Conservation (phyloP, 192 early-diverging fungal genomes). For the Funneliformis geosporum region DNA sequence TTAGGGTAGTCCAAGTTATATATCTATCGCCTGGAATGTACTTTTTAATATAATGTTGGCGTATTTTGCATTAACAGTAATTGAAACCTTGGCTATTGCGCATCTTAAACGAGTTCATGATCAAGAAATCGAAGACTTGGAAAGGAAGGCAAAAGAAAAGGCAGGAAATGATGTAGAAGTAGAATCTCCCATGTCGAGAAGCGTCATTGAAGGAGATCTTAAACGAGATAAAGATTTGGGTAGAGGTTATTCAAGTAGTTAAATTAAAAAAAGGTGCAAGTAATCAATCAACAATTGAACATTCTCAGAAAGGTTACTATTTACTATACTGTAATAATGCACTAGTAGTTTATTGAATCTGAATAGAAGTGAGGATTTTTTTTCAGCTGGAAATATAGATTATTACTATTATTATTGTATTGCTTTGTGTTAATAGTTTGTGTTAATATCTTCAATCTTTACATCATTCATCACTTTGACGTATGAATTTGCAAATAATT, state of each 20-base stretch:
- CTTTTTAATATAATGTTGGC: slow-evolving; percentile 78
- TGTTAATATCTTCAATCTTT: not conserved
- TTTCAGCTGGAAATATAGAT: not conserved
- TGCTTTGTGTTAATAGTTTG: no score
- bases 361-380: not conserved
- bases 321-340: no score
- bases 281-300: not conserved
- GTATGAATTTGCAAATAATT: no score
- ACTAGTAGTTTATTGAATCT: no score
- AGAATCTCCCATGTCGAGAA: slow-evolving; percentile 13
- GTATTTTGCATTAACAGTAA: slow-evolving; percentile 81
- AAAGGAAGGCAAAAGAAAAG: slow-evolving; percentile 35
- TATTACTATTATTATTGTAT: not conserved
- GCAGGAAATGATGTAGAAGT: not conserved
- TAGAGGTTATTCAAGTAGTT: slow-evolving; percentile 16
- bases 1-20: slow-evolving; percentile 47
- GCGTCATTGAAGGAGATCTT: not conserved
- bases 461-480: no score
- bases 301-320: no score
- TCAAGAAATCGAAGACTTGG: slow-evolving; percentile 41
- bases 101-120: slow-evolving; percentile 62
- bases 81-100: slow-evolving; percentile 81
- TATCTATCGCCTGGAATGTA: slow-evolving; percentile 75
- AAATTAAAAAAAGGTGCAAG: not conserved
- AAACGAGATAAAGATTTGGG: not conserved